Evolutionary conservation across 768 basidiomycete genomes (phyloP), one percentile per base, ranked within the genome.

Genomic region (Boletus sensibilis): DNA sequence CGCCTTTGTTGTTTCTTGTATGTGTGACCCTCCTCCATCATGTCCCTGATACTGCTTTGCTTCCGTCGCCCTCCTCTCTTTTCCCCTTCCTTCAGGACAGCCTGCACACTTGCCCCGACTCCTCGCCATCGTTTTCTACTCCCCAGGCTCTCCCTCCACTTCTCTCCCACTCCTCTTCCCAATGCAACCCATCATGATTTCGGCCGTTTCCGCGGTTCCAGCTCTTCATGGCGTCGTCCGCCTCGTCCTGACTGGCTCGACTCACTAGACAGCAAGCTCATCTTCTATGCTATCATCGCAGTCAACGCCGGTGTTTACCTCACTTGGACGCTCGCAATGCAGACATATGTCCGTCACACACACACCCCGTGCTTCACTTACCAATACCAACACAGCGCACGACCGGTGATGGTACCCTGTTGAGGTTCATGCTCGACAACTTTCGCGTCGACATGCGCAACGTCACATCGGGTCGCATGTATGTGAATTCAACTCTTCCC

Each of bases 211-310:
- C 52, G 55, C 23, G 25, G 48, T 9, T 50, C 64, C 14, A 6
- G 56, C 31, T 62, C 71, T 11, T 60, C 70, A 10, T 71, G 61
- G 69, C 67, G 63, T 29, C 66, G 66, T 37, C 68, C 69, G 29
- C 69, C 60, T 16, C 70, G 68, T 43, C 68, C 61, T 4, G 53
- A 62, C 65, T 68, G 71, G 66, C 55, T 90, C 35, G 78, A 88
- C 64, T 68, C 71, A 3, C 76, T 90, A 4, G 83, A 88, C 11
- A 61, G 74, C 58, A 73, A 80, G 47, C 57, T 70, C 58, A 69
- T 90, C 31, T 78, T 91, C 63, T 87, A 78, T 68, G 78, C 82
- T 7, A 84, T 92, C 47, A 76, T 92, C 16, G 82, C 75, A 4
- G 59, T 84, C 56, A 92, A 92, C 58, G 82, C 78, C 2, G 71